Base-by-base conservation (phyloP, 768 basidiomycete species). In the Mycena leptocephala region DNA sequence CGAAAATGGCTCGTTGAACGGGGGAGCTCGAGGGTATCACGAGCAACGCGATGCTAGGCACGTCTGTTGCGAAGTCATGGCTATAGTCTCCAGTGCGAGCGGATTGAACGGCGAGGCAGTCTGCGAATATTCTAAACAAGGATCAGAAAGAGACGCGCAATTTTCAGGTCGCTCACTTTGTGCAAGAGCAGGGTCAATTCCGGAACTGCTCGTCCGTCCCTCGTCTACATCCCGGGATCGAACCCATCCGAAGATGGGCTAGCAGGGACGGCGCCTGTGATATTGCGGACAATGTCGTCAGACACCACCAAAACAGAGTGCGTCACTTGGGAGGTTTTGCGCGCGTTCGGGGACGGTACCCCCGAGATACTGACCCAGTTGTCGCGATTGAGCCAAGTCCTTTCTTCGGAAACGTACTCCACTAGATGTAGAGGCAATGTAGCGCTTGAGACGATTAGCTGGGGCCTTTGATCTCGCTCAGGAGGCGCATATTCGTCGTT, bases 21-120 rank as follows among this genome's bases (percentile, higher is more conserved):
- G 94, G 87, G 22, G 91, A 90, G 28, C 87, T 87, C 8, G 94
- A 87, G 4, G 92, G 93, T 43, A 96, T 81, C 22, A 95, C 92
- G n/a, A 96, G 85, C 22, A 96, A 85, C 24, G 91, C 95, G 16
- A 91, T 79, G 48, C 88, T 87, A 46, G 94, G 92, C 26, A 96
- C 95, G 68, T 95, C 94, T 24, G 95, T 81, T 22, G 94, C 95
- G 81, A 96, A 93, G 5, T 87, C 13, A 91, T 89, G 7, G 93
- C 95, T 61, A 96, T 88, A 2, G 93, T 92, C 81, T 96, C 95
- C 77, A 95, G 80, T 37, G 88, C 84, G 75, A 87, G 86, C 8
- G 89, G 87, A 79, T 91, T 89, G 76, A 93, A 89, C 20, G 90
- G 90, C 43, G 92, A 90, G 46, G 88, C 84, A 3, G 87, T 88